Evolutionary conservation across 805 yeast species (phyloP).

Genomic region (Grigorovia transvaalensis): DNA sequence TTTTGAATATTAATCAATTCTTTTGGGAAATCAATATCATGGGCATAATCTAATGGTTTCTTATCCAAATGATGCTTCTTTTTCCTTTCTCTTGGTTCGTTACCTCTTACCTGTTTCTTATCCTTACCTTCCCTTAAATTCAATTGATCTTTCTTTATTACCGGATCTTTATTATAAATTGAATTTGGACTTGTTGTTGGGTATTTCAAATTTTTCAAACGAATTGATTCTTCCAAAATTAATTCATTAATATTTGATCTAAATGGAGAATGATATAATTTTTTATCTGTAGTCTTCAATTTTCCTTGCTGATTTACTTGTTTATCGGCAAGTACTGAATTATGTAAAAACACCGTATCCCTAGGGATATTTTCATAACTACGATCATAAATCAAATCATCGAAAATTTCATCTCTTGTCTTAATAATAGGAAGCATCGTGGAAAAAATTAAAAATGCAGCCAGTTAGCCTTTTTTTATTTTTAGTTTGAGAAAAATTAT

Average conservation of each 20-base stretch:
- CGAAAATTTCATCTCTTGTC: slow-evolving; percentile 2
- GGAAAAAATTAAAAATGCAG: too few relatives aligned
- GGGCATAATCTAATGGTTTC: slow-evolving; percentile 14
- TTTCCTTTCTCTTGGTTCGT: too few relatives aligned
- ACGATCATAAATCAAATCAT: not conserved
- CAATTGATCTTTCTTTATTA: slow-evolving; percentile 2
- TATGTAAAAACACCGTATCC: not conserved
- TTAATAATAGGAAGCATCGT: not conserved
- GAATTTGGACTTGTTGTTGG: slow-evolving; percentile 22
- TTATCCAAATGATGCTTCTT: not conserved
- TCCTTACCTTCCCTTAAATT: too few relatives aligned
- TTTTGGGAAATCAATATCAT: slow-evolving; percentile 20
- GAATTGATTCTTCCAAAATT: not conserved
- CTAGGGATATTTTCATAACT: not conserved
- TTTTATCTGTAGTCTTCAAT: not conserved
- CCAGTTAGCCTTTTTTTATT: too few relatives aligned
- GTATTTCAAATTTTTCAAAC: slow-evolving; percentile 3
- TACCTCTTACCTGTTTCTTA: too few relatives aligned
- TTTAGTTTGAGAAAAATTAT: too few relatives aligned
- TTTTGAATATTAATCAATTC: slow-evolving; percentile 15
- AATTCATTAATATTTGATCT: slow-evolving; percentile 2
- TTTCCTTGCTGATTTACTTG: not conserved
- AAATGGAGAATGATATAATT: slow-evolving; percentile 6
- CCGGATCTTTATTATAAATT: slow-evolving; percentile 6
- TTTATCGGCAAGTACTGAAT: not conserved